phyloP scores from a whole-genome alignment of 257 asterid genomes.

The Marsdenia floribunda region DNA sequence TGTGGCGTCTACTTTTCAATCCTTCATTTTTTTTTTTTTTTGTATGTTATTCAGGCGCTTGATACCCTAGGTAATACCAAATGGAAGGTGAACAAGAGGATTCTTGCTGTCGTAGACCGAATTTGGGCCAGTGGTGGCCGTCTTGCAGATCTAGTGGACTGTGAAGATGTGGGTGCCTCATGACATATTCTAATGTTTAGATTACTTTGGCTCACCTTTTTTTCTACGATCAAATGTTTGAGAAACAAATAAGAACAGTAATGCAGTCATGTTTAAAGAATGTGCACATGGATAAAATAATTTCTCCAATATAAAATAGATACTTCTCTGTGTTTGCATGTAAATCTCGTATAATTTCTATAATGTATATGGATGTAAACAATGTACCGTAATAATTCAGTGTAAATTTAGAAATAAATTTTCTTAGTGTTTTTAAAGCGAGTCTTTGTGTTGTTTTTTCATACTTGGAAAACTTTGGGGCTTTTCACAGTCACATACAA shows the following conservation, averaged over 20 bases:
- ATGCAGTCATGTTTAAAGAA: background rate
- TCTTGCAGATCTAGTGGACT: conserved; percentile 83
- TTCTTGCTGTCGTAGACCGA: conserved; percentile 71
- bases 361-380: background rate
- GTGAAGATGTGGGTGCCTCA: conserved; percentile 69
- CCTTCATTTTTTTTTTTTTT: conserved; percentile 12
- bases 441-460: background rate
- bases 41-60: conserved; percentile 58
- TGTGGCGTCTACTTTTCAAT: background rate
- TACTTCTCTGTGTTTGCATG: background rate
- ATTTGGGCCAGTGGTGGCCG: conserved; percentile 92
- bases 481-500: background rate
- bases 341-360: background rate
- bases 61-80: conserved; percentile 85
- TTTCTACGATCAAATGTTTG: background rate
- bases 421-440: background rate
- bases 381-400: too few species aligned
- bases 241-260: background rate
- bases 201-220: conserved; percentile 2
- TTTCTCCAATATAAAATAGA: background rate
- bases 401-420: background rate
- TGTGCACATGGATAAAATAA: background rate
- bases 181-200: conserved; percentile 7
- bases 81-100: conserved; percentile 91
- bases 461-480: background rate